These are phyloP conservation scores for Tubosaeta sp. DNA, from an alignment of 768 basidiomycete species.

Conservation along the genomic window DNA sequence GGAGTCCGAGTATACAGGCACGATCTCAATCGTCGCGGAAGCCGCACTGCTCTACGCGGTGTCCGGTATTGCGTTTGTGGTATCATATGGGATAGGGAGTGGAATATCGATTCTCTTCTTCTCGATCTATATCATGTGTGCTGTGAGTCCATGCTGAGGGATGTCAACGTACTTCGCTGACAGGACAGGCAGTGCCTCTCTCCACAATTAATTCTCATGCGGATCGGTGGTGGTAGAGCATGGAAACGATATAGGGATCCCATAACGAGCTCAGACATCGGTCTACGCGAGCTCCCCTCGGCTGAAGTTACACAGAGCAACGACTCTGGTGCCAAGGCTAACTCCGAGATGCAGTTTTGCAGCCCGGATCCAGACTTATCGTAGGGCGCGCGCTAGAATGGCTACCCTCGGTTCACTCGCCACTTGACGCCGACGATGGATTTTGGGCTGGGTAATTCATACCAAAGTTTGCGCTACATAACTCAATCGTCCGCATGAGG, in stretches of 20 bases:
- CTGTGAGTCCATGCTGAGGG: background rate
- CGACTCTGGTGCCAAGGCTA: background rate
- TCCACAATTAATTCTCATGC: slow-evolving; percentile 10
- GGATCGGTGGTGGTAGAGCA: slow-evolving; percentile 4
- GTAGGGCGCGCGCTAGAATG: background rate
- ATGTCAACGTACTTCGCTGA: background rate
- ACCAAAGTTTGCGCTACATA: background rate
- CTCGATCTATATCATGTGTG: background rate
- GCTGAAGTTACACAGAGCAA: background rate
- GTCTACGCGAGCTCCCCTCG: background rate
- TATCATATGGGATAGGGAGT: background rate
- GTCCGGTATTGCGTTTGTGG: background rate
- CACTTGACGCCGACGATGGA: too few relatives aligned
- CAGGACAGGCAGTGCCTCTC: slow-evolving; percentile 9
- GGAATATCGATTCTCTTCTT: background rate
- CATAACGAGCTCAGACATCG: background rate
- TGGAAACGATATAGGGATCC: background rate
- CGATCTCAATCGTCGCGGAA: background rate
- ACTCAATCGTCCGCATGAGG: background rate
- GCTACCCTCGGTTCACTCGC: too few relatives aligned
- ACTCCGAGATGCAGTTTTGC: background rate
- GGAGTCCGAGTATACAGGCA: background rate
- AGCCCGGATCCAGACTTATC: background rate
- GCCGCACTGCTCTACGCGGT: background rate
- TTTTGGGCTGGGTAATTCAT: too few relatives aligned